These are phyloP conservation scores for Colletotrichum incanum DNA, from an alignment of 2,329 filamentous ascomycete genomes.

Conservation along the genomic window DNA sequence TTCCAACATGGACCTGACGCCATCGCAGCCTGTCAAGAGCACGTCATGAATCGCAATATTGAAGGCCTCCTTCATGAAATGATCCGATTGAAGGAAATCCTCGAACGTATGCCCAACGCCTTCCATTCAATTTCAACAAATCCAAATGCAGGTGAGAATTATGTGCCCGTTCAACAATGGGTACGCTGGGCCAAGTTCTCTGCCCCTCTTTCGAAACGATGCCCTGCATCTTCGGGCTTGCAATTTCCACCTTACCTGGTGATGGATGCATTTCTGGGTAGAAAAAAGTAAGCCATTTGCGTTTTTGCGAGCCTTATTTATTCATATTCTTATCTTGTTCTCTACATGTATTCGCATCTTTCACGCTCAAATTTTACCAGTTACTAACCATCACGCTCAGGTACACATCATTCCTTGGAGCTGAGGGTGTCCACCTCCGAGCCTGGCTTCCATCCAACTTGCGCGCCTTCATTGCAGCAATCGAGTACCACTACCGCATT, in stretches of 20 bases:
- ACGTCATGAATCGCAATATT: constrained; percentile 66
- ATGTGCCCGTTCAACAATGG: constrained; percentile 64
- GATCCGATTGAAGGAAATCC: constrained; percentile 66
- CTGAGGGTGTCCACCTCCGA: constrained; percentile 66
- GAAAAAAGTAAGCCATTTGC: constrained; percentile 54
- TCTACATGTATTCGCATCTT: too few relatives aligned
- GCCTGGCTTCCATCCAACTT: constrained; percentile 70
- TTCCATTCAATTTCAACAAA: constrained; percentile 70
- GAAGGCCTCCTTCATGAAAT: constrained; percentile 66
- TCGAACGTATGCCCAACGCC: constrained; percentile 67
- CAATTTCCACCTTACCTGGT: constrained; percentile 68
- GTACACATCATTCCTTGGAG: constrained; percentile 66
- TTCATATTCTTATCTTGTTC: too few relatives aligned
- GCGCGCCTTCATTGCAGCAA: constrained; percentile 68
- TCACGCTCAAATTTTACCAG: fast-evolving
- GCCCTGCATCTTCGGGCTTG: constrained; percentile 65
- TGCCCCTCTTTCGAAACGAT: constrained; percentile 64
- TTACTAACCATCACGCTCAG: constrained; percentile 33
- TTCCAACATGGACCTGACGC: constrained; percentile 67
- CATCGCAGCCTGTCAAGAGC: constrained; percentile 68
- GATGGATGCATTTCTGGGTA: constrained; percentile 70
- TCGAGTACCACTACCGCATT: constrained; percentile 68
- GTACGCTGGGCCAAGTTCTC: constrained; percentile 67
- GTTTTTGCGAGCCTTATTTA: fast-evolving
- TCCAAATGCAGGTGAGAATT: constrained; percentile 66